Conservation (phyloP, 2,329 filamentous ascomycete genomes). For the Colletotrichum gigasporum region DNA sequence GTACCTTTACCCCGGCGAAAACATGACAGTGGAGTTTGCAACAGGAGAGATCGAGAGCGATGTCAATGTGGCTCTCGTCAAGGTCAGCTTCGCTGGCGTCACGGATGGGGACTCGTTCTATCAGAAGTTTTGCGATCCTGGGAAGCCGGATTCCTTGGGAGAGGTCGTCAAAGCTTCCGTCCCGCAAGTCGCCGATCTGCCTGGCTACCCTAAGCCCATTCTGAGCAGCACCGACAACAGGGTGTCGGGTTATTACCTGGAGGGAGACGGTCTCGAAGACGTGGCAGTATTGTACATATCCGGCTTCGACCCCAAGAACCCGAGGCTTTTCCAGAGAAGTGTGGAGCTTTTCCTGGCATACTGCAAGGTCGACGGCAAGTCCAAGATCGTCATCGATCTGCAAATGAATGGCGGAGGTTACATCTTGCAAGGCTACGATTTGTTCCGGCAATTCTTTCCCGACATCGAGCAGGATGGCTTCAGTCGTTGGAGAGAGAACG, state of each 20-base stretch:
- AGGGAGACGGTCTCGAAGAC: slow-evolving; percentile 42
- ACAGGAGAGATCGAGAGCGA: slow-evolving; percentile 43
- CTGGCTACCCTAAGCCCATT: slow-evolving; percentile 40
- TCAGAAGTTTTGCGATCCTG: slow-evolving; percentile 42
- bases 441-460: slow-evolving; percentile 64
- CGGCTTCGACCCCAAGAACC: slow-evolving; percentile 37
- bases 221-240: slow-evolving; percentile 36
- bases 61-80: slow-evolving; percentile 42
- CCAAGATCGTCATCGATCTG: slow-evolving; percentile 68
- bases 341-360: slow-evolving; percentile 35
- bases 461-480: slow-evolving; percentile 48
- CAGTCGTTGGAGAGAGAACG: slow-evolving; percentile 48
- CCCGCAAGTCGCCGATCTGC: background rate
- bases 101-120: slow-evolving; percentile 44
- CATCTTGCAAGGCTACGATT: slow-evolving; percentile 64
- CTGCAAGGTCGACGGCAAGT: slow-evolving; percentile 59
- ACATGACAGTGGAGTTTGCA: slow-evolving; percentile 45
- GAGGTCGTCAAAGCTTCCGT: background rate
- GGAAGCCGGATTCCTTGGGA: background rate
- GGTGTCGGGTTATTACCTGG: slow-evolving; percentile 44
- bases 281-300: slow-evolving; percentile 42
- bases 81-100: slow-evolving; percentile 39
- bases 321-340: slow-evolving; percentile 42
- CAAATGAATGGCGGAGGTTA: slow-evolving; percentile 65
- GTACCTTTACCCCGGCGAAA: slow-evolving; percentile 40